These are phyloP conservation scores for Talaromyces sp. DNA, from an alignment of 2,329 filamentous ascomycete genomes.

Conservation along the genomic window DNA sequence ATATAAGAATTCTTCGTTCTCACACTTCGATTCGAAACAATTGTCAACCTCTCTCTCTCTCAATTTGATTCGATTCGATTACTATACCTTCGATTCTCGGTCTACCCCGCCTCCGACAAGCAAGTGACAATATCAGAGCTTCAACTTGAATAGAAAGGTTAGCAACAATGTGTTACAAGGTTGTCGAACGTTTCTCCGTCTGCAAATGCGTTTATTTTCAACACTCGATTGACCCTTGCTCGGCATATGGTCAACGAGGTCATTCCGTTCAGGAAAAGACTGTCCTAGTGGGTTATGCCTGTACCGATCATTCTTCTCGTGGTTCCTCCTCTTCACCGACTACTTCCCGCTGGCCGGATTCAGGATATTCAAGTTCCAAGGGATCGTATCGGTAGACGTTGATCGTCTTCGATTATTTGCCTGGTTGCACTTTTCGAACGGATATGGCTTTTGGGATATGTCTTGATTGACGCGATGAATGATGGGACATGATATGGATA, in stretches of 20 bases:
- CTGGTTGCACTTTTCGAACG: not conserved
- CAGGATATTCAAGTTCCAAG: constrained; percentile 29
- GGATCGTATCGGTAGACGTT: constrained; percentile 18
- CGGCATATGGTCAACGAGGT: constrained; percentile 71
- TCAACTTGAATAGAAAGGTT: too few species aligned
- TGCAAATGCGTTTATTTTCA: constrained; percentile 88
- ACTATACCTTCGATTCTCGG: not conserved
- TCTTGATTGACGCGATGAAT: not conserved
- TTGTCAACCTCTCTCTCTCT: too few species aligned
- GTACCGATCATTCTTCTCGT: constrained; percentile 55
- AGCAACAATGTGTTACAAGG: constrained; percentile 79
- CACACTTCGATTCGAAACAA: too few species aligned
- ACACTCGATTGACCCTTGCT: constrained; percentile 82
- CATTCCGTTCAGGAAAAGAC: constrained; percentile 73
- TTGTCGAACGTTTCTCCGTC: constrained; percentile 82
- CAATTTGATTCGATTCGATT: not conserved
- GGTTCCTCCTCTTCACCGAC: constrained; percentile 10
- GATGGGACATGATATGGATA: not conserved
- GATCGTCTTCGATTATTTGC: not conserved
- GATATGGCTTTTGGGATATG: too few species aligned
- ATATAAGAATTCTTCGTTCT: too few species aligned
- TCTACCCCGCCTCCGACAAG: not conserved
- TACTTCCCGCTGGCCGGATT: constrained; percentile 24
- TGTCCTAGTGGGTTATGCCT: constrained; percentile 82
- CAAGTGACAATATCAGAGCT: too few species aligned